phyloP scores from a whole-genome alignment of 257 asterid species.

The Jaltomata sinuosa region DNA sequence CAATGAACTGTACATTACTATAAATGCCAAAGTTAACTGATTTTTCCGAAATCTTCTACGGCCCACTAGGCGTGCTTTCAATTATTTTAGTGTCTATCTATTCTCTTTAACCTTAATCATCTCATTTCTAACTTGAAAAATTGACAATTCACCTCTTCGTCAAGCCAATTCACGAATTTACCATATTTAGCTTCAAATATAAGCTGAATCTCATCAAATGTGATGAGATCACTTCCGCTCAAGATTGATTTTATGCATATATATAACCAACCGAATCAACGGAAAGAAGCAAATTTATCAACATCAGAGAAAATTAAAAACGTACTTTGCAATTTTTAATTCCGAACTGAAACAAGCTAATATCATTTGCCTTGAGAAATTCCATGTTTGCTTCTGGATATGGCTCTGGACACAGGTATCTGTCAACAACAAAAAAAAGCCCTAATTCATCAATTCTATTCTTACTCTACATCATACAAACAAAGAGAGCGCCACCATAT shows the following conservation, averaged over 20 bases:
- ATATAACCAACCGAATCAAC: neutral
- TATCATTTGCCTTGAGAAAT: conserved; percentile 59
- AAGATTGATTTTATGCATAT: neutral
- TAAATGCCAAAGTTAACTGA: neutral
- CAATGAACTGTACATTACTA: neutral
- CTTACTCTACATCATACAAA: neutral
- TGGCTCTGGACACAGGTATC: conserved; percentile 77
- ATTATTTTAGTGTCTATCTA: neutral
- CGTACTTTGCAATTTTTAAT: conserved; percentile 71
- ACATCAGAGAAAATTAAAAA: neutral
- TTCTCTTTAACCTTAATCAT: neutral
- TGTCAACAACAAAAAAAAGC: conserved; percentile 12
- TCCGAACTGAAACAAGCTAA: conserved; percentile 66
- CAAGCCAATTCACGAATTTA: too few species aligned
- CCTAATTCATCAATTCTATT: neutral
- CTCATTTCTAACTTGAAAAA: neutral
- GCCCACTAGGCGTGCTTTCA: neutral
- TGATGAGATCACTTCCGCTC: neutral
- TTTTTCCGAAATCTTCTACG: neutral
- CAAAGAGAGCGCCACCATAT: neutral
- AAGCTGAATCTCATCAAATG: too few species aligned
- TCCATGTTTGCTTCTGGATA: conserved; percentile 63
- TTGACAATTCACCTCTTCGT: neutral
- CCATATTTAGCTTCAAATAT: neutral
- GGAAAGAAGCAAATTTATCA: neutral